Base-by-base conservation (phyloP, 1,284 basidiomycete genomes). In the Tremellales sp. region DNA sequence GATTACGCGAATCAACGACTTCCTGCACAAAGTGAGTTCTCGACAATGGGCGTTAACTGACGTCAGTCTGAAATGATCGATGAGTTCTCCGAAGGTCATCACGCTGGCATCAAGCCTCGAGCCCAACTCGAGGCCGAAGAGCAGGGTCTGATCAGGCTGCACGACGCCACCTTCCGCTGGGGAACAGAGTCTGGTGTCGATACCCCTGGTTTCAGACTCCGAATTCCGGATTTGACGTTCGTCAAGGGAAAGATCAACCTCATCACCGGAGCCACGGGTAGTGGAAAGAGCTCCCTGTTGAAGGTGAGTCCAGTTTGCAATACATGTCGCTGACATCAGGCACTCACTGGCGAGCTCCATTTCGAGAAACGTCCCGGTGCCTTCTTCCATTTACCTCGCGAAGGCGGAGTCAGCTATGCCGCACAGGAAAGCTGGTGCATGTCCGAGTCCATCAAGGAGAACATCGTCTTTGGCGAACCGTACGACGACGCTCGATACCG, bases 361-460 rank as follows among this genome's bases (percentile, higher is more conserved):
- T 73, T 73, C 40, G 62, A 71, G 48, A 65, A 73, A 7, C 75
- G 76, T 5, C 75, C 79, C 11, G 78, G 78, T 29, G 81, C 84
- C 0, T 84, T 82, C 76, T 84, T 78, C 67, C 81, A 80, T 52
- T 77, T 87, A 6, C 85, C 85, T n/a, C 78, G 84, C 7, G 69
- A 74, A 2, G 78, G 79, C 11, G 85, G 85, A 5, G 79, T 88
- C 4, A 82, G 83, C 0, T 87, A 85, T 68, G 84, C 84, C 4
- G 82, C 84, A 1, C 86, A 89, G 65, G 84, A 87, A 60, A 82
- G 84, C 1, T 89, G 86, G 85, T 82, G 67, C 42, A 53, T 72
- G 57, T 67, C 68, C 4, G 64, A 78, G 31, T 77, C 77, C 3
- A 76, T 81, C 54, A 78, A 73, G 72, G 77, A 80, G 10, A 83